phyloP scores from a whole-genome alignment of 2,329 filamentous ascomycete species.

The Penicillium sp. region DNA sequence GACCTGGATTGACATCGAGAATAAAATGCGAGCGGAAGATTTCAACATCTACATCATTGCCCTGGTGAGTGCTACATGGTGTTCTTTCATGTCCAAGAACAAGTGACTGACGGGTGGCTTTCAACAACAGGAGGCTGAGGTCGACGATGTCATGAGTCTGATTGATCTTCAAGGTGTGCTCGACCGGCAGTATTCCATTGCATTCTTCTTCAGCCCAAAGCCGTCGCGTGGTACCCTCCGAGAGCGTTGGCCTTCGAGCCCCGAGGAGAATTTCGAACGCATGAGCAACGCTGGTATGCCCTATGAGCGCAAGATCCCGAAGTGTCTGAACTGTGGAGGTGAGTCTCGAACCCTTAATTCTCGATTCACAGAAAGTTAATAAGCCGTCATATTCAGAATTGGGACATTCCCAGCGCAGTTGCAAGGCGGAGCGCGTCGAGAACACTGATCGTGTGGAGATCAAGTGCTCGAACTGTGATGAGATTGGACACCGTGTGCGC shows the following conservation, averaged over 20 bases:
- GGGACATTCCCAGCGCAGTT: conserved; percentile 48
- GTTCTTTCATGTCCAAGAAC: background rate
- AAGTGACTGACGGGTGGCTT: conserved; percentile 6
- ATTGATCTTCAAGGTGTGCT: conserved; percentile 53
- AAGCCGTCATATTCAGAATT: conserved; percentile 34
- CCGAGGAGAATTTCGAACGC: conserved; percentile 52
- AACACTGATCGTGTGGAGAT: conserved; percentile 43
- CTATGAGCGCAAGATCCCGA: conserved; percentile 49
- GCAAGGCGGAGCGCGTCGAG: conserved; percentile 45
- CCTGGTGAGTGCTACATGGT: conserved; percentile 33
- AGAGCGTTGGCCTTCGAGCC: conserved; percentile 48
- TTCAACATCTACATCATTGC: conserved; percentile 53
- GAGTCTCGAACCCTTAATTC: conserved; percentile 13
- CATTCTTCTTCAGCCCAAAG: conserved; percentile 47
- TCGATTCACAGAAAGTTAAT: background rate
- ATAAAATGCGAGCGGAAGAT: conserved; percentile 48
- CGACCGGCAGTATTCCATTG: conserved; percentile 50
- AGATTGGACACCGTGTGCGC: conserved; percentile 48
- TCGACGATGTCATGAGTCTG: conserved; percentile 45
- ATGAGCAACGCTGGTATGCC: conserved; percentile 51
- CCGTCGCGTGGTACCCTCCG: conserved; percentile 47
- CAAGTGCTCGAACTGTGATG: conserved; percentile 50
- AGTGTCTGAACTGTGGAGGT: conserved; percentile 51
- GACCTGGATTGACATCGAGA: conserved; percentile 50
- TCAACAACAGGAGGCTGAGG: conserved; percentile 39